Percentiles rank a stretch among this genome's conserved stretches.
Conservation (phyloP, 192 early-diverging fungal genomes). For the Rhizophagus clarus region DNA sequence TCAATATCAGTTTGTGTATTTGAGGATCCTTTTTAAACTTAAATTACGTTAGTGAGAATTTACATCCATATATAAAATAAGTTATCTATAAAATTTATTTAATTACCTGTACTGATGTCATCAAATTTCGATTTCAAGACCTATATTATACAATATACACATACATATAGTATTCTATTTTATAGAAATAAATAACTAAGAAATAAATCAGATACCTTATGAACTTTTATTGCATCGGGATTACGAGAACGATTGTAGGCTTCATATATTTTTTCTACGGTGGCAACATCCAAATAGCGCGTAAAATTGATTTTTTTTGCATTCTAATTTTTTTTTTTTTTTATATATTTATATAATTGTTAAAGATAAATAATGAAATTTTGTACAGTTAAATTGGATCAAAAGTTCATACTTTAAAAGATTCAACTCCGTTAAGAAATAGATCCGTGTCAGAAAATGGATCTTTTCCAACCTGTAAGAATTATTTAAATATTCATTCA, state of each 20-base stretch:
- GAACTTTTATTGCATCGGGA: conserved; percentile 35
- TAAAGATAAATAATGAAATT: not conserved
- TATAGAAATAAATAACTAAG: not conserved
- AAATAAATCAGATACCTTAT: conserved; percentile 28
- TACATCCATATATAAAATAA: not conserved
- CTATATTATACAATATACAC: no score
- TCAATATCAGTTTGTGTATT: conserved; percentile 16
- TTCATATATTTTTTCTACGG: conserved; percentile 33
- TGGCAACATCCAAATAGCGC: not conserved
- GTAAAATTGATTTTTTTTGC: conserved; percentile 16
- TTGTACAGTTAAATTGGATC: not conserved
- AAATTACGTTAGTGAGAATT: not conserved
- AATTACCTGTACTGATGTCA: not conserved
- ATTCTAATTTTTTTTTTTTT: conserved; percentile 22
- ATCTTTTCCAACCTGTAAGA: conserved; percentile 45
- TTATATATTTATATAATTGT: no score
- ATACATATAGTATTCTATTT: no score
- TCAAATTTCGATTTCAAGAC: not conserved
- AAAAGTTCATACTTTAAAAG: conserved; percentile 39
- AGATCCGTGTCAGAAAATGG: conserved; percentile 43
- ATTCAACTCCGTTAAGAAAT: conserved; percentile 37
- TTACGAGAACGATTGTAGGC: conserved; percentile 33
- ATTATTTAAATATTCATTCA: not conserved
- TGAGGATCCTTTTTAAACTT: not conserved
- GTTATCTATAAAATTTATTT: not conserved